phyloP scores from a whole-genome alignment of 352 stramenopile species.

The Globisporangium heterothallicum region DNA sequence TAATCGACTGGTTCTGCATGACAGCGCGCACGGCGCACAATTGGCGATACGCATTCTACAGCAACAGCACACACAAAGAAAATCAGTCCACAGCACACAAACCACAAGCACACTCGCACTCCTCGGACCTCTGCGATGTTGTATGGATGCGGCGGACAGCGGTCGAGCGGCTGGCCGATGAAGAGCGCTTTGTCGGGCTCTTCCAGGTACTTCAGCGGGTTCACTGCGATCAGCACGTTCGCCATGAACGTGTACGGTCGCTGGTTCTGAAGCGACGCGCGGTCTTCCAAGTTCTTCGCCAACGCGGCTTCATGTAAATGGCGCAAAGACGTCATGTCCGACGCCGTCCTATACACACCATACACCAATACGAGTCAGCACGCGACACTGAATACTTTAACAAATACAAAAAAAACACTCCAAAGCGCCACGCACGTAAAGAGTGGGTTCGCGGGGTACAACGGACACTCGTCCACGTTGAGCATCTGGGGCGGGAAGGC shows the following conservation, averaged over 20 bases:
- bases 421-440: conserved; percentile 41
- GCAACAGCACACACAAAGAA: conserved; percentile 5
- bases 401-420: conserved; percentile 7
- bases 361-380: too few species aligned
- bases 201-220: conserved; percentile 68
- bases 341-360: conserved; percentile 31
- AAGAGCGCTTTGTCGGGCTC: conserved; percentile 73
- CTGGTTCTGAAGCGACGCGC: conserved; percentile 62
- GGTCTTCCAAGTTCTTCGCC: conserved; percentile 86
- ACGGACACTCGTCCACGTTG: conserved; percentile 32
- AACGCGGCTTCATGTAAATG: conserved; percentile 81
- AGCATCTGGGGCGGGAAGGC: conserved; percentile 30
- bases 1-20: conserved; percentile 92
- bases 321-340: conserved; percentile 82
- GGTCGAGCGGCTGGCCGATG: conserved; percentile 56
- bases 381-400: too few species aligned
- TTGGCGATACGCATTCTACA: conserved; percentile 66
- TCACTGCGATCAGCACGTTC: conserved; percentile 83
- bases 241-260: conserved; percentile 86
- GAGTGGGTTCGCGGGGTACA: conserved; percentile 71
- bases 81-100: too few species aligned
- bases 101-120: too few species aligned
- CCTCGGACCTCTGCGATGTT: conserved; percentile 67
- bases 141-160: conserved; percentile 76
- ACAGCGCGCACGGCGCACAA: conserved; percentile 73